A percentile compares a stretch with the other conserved stretches of the same genome.
These are phyloP conservation scores for Lepiota brunneoincarnata DNA, from an alignment of 768 basidiomycete genomes.

Conservation along the genomic window DNA sequence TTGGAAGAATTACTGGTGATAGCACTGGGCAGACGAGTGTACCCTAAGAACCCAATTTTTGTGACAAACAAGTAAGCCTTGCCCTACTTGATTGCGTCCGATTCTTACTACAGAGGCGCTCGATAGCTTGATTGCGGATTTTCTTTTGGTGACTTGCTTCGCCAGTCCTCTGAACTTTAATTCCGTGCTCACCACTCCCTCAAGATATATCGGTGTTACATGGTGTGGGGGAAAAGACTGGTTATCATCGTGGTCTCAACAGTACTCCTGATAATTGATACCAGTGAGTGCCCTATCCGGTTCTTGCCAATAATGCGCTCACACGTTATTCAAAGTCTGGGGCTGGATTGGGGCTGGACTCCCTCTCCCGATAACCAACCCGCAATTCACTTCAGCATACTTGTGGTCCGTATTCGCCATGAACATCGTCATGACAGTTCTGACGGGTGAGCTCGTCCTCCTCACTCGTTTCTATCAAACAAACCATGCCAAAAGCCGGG, in stretches of 20 bases:
- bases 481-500: too few species aligned
- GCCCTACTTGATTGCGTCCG: not conserved
- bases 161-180: too few species aligned
- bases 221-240: conserved; percentile 13
- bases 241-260: conserved; percentile 9
- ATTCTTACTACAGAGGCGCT: not conserved
- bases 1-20: not conserved
- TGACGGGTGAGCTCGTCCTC: conserved; percentile 3
- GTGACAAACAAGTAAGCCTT: conserved; percentile 12
- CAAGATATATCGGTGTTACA: conserved; percentile 15
- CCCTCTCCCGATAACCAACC: not conserved
- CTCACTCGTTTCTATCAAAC: too few species aligned
- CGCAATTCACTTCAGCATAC: conserved; percentile 10
- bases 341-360: conserved; percentile 8
- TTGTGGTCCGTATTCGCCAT: conserved; percentile 14
- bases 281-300: not conserved
- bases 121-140: conserved; percentile 11
- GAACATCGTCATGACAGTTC: conserved; percentile 11
- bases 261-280: conserved; percentile 11
- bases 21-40: not conserved
- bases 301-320: too few species aligned
- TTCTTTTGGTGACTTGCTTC: conserved; percentile 5
- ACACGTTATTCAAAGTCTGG: conserved; percentile 6
- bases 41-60: conserved; percentile 9
- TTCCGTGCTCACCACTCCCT: not conserved